Conservation (phyloP, 176 grass and related monocot genomes). For the Aechmea fasciata region DNA sequence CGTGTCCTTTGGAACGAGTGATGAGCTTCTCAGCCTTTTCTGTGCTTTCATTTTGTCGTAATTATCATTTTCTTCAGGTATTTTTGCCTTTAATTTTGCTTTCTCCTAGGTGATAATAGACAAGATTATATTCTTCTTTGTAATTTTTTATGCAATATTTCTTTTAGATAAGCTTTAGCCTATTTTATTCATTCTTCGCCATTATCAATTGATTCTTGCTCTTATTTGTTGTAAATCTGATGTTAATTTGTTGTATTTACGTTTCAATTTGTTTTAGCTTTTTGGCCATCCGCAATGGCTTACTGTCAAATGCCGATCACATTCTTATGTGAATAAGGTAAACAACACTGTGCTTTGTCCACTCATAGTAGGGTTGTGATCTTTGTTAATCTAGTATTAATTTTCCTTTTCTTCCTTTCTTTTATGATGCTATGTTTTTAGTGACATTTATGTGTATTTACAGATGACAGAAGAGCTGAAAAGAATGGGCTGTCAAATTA, state of each 20-base stretch:
- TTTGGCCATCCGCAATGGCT: constrained; percentile 87
- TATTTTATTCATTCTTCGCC: neutral
- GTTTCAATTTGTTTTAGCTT: constrained; percentile 12
- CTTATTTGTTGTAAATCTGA: neutral
- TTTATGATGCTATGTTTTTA: neutral
- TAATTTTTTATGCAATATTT: neutral
- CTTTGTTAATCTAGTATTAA: neutral
- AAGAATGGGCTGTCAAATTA: constrained; percentile 57
- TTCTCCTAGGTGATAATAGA: neutral
- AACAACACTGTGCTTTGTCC: neutral
- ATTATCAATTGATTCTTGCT: no score
- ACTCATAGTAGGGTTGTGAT: neutral
- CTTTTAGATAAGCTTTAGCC: neutral
- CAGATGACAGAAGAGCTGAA: constrained; percentile 67
- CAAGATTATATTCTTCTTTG: constrained; percentile 1
- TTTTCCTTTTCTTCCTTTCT: neutral
- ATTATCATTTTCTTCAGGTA: neutral
- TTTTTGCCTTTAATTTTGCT: neutral
- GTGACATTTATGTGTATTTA: neutral
- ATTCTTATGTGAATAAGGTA: constrained; percentile 71
- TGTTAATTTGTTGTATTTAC: constrained; percentile 3
- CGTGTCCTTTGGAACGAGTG: neutral
- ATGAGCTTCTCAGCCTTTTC: neutral
- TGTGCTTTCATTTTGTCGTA: neutral
- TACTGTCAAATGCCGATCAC: constrained; percentile 67